Evolutionary conservation across 441 rosid genomes (phyloP).

Genomic region (Adansonia grandidieri): DNA sequence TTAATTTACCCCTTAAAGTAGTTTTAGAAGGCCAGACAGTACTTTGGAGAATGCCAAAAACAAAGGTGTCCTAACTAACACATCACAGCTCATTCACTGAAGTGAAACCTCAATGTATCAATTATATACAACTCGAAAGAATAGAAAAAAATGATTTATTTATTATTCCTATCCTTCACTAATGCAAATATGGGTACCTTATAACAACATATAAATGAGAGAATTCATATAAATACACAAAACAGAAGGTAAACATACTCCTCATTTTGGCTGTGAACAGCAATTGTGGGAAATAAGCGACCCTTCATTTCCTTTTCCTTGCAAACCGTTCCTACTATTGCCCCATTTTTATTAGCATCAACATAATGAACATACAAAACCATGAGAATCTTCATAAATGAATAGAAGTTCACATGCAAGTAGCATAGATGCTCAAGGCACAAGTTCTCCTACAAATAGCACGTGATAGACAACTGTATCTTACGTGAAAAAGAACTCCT

Average conservation of each 20-base stretch:
- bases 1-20: not conserved
- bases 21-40: conserved; percentile 6
- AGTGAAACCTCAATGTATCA: conserved; percentile 10
- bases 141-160: not conserved
- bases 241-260: conserved; percentile 65
- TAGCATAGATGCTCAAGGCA: conserved; percentile 2
- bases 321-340: conserved; percentile 61
- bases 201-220: not conserved
- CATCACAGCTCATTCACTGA: not conserved
- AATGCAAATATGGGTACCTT: not conserved
- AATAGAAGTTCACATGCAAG: conserved; percentile 5
- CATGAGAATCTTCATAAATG: conserved; percentile 18
- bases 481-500: conserved; percentile 96
- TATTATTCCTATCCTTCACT: not conserved
- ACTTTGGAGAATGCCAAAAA: not conserved
- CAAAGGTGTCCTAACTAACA: not conserved
- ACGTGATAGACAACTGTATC: conserved; percentile 36
- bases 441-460: not conserved
- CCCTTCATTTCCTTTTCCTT: conserved; percentile 78
- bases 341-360: conserved; percentile 74
- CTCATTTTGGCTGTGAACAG: conserved; percentile 93
- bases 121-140: not conserved
- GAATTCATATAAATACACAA: conserved; percentile 15
- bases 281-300: conserved; percentile 80
- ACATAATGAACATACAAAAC: conserved; percentile 23